phyloP scores from a whole-genome alignment of 208 protist species.

The Trypanosoma caninum region DNA sequence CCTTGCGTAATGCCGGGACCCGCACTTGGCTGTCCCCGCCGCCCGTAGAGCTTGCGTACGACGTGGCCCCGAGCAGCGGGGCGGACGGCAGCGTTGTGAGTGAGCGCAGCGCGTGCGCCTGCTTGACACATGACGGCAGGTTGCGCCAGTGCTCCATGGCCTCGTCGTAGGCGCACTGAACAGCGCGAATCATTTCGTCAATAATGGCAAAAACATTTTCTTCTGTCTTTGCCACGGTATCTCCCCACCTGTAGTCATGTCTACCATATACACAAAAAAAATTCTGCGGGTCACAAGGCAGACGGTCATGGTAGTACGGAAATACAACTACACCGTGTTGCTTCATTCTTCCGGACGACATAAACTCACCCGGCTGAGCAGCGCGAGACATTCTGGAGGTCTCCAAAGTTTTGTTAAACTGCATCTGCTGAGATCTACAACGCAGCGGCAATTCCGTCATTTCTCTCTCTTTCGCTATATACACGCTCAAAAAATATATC shows the following conservation, averaged over 20 bases:
- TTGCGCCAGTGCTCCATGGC: conserved; percentile 15
- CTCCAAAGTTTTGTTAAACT: too few species aligned
- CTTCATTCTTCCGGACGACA: background rate
- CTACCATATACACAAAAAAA: conserved; percentile 53
- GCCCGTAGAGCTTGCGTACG: conserved; percentile 1
- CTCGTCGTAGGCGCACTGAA: conserved; percentile 14
- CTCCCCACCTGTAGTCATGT: conserved; percentile 48
- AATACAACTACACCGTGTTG: conserved; percentile 36
- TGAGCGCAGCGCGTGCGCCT: conserved; percentile 31
- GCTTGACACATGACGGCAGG: conserved; percentile 24
- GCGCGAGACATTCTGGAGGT: too few species aligned
- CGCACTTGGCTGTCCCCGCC: background rate
- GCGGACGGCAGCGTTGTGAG: conserved; percentile 23
- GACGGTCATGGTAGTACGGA: conserved; percentile 50
- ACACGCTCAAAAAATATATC: too few species aligned
- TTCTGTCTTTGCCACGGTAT: conserved; percentile 35
- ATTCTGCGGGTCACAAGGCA: conserved; percentile 68
- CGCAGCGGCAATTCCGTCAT: too few species aligned
- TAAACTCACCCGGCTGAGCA: too few species aligned
- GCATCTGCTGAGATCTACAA: too few species aligned
- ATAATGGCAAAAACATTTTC: conserved; percentile 33
- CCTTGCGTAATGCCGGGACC: background rate
- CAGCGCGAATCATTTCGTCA: conserved; percentile 29
- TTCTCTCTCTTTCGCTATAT: too few species aligned
- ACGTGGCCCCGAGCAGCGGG: background rate